Evolutionary conservation across 805 yeast species (phyloP).

Genomic region (Kuraishia piskuri): DNA sequence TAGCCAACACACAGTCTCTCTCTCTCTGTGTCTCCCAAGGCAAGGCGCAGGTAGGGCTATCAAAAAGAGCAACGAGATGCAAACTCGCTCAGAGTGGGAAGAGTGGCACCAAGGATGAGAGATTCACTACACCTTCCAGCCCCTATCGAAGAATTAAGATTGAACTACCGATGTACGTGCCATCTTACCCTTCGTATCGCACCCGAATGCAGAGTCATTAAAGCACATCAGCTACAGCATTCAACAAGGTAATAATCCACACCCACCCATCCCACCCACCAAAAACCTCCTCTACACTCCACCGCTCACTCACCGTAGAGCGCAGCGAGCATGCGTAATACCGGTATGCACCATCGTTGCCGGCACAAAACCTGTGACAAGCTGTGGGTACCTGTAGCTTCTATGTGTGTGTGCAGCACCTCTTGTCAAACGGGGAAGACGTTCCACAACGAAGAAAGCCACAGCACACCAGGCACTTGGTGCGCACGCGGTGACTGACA

Average conservation of each 20-base stretch:
- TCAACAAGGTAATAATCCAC: not conserved
- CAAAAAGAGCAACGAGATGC: not conserved
- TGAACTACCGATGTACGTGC: not conserved
- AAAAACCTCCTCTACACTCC: not conserved
- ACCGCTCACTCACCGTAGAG: not conserved
- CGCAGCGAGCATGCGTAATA: not conserved
- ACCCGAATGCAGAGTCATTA: not conserved
- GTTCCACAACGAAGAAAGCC: not conserved
- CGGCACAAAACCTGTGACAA: not conserved
- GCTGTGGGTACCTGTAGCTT: not conserved
- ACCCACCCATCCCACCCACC: not conserved
- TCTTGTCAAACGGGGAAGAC: not conserved
- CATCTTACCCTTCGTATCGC: not conserved
- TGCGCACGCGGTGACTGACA: not conserved
- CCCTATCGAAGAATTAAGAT: not conserved
- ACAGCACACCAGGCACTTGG: not conserved
- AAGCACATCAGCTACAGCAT: not conserved
- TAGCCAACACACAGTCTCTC: not conserved
- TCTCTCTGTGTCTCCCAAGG: too few species aligned
- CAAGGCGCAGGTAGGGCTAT: too few species aligned
- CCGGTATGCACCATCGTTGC: not conserved
- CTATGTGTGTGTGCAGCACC: not conserved
- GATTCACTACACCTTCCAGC: not conserved
- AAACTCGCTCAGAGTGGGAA: too few species aligned
- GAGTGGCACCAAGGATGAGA: not conserved